These are phyloP conservation scores for Taiwanofungus camphoratus DNA, from an alignment of 1,284 basidiomycete species.

Conservation along the genomic window DNA sequence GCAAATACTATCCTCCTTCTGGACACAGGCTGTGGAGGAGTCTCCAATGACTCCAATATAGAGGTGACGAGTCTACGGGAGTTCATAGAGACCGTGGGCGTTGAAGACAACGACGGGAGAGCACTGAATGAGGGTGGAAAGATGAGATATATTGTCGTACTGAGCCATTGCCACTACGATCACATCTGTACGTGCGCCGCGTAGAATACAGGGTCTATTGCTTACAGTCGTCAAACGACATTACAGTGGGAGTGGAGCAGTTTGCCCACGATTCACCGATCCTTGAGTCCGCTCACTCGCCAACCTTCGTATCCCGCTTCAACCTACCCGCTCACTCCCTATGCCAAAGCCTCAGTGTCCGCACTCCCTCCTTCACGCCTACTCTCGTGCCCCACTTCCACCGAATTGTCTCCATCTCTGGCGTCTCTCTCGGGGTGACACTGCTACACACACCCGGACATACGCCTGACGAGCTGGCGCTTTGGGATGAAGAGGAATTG, in stretches of 20 bases:
- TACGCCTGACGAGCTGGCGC: conserved; percentile 48
- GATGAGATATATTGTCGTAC: conserved; percentile 41
- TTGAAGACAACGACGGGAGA: conserved; percentile 37
- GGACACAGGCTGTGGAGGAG: conserved; percentile 51
- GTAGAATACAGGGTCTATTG: neutral
- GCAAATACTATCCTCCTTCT: conserved; percentile 40
- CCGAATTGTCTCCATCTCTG: conserved; percentile 11
- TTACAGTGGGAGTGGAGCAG: conserved; percentile 42
- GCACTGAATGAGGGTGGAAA: conserved; percentile 39
- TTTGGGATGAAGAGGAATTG: conserved; percentile 41
- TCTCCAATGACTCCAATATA: conserved; percentile 33
- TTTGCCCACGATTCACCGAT: conserved; percentile 42
- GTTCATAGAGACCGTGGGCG: conserved; percentile 41
- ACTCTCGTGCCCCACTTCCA: conserved; percentile 34
- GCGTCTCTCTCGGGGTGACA: conserved; percentile 26
- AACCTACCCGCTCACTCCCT: conserved; percentile 39
- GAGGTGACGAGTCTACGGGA: conserved; percentile 38
- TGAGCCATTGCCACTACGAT: conserved; percentile 53
- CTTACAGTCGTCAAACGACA: neutral
- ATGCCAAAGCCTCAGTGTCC: conserved; percentile 36
- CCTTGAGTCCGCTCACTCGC: conserved; percentile 39
- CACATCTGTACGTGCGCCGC: conserved; percentile 41
- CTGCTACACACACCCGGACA: conserved; percentile 52
- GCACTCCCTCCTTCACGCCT: conserved; percentile 38
- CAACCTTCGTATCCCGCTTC: conserved; percentile 36